phyloP scores from a whole-genome alignment of 129 eudicot genomes.

The Pittosporum tobira region DNA sequence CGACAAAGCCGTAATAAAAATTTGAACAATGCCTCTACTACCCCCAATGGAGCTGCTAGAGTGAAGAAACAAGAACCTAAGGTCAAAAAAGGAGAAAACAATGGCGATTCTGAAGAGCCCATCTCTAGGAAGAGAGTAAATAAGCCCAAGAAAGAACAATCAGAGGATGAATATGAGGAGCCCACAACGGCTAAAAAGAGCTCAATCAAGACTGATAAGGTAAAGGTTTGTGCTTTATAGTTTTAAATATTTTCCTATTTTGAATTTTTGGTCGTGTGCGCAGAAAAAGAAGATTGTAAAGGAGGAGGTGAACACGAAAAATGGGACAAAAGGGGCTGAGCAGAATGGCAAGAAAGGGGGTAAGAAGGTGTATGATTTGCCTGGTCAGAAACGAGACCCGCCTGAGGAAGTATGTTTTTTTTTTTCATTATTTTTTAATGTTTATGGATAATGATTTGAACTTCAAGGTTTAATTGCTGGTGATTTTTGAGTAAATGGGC shows the following conservation, averaged over 20 bases:
- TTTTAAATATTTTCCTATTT: not conserved
- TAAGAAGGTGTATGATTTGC: constrained; percentile 62
- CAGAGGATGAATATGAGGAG: not conserved
- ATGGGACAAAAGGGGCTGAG: constrained; percentile 21
- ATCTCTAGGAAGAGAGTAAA: not conserved
- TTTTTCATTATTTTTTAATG: not conserved
- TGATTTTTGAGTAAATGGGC: not conserved
- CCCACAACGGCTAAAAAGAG: constrained; percentile 19
- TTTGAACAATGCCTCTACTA: constrained; percentile 23
- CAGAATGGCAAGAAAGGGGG: constrained; percentile 41
- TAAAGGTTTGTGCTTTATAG: constrained; percentile 35
- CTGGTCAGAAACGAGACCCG: constrained; percentile 91
- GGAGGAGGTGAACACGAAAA: constrained; percentile 24
- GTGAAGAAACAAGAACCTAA: constrained; percentile 23
- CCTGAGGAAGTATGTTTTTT: constrained; percentile 62
- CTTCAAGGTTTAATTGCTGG: not conserved
- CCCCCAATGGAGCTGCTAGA: constrained; percentile 21
- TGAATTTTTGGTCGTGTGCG: not conserved
- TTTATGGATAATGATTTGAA: not conserved
- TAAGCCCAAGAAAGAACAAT: not conserved
- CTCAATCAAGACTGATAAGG: constrained; percentile 31
- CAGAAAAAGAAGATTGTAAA: constrained; percentile 41
- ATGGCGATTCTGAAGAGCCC: constrained; percentile 9
- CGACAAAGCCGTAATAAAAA: constrained; percentile 29
- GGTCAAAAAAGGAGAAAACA: constrained; percentile 14